phyloP scores from a whole-genome alignment of 352 stramenopile species.

The Blastocystis sp. region DNA sequence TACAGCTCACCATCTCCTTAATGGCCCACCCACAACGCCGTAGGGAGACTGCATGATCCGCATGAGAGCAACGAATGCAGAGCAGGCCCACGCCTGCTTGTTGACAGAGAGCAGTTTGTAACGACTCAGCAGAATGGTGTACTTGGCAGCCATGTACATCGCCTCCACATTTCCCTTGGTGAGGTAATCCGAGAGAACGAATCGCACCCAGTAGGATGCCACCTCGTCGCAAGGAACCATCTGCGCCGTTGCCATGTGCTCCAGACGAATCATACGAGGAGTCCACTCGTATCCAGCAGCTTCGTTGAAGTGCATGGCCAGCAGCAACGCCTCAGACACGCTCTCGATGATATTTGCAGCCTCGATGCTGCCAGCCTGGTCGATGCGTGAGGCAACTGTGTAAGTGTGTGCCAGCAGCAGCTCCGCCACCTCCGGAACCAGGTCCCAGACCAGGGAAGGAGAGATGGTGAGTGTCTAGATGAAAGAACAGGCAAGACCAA shows the following conservation, averaged over 20 bases:
- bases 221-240: slow-evolving; percentile 55
- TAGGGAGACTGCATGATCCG: slow-evolving; percentile 42
- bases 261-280: slow-evolving; percentile 56
- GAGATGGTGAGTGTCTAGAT: slow-evolving; percentile 50
- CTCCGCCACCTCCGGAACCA: slow-evolving; percentile 57
- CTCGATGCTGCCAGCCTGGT: slow-evolving; percentile 32
- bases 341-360: slow-evolving; percentile 50
- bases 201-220: slow-evolving; percentile 37
- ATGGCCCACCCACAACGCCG: background rate
- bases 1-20: background rate
- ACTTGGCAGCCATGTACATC: slow-evolving; percentile 63
- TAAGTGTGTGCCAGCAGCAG: slow-evolving; percentile 59
- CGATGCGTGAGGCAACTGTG: background rate
- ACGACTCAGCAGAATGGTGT: slow-evolving; percentile 36
- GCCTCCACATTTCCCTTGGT: background rate
- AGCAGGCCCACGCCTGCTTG: slow-evolving; percentile 43
- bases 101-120: slow-evolving; percentile 51
- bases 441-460: slow-evolving; percentile 53
- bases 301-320: slow-evolving; percentile 57
- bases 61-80: slow-evolving; percentile 49
- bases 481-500: background rate
- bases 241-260: slow-evolving; percentile 46
- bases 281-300: slow-evolving; percentile 53
- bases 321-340: slow-evolving; percentile 45
- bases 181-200: background rate